Percentiles rank a stretch among this genome's conserved stretches.
These are phyloP conservation scores for Diophrys sp. DNA, from an alignment of 73 alveolate species.

Conservation along the genomic window DNA sequence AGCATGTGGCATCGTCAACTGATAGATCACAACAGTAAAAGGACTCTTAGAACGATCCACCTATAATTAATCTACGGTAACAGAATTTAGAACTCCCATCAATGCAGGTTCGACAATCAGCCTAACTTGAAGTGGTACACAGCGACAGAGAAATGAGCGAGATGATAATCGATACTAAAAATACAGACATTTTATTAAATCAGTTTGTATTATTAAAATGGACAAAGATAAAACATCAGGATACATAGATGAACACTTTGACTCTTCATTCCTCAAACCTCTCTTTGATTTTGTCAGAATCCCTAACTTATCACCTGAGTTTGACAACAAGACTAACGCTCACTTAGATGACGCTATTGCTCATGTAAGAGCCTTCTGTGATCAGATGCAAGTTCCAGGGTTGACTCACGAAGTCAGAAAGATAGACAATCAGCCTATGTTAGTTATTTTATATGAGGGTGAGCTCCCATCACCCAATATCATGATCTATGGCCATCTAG, in stretches of 20 bases:
- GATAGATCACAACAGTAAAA: neutral
- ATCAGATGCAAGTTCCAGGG: constrained; percentile 62
- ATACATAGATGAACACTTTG: constrained; percentile 32
- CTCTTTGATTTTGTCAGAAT: constrained; percentile 63
- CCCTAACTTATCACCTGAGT: constrained; percentile 71
- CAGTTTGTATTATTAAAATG: neutral
- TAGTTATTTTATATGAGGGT: constrained; percentile 57
- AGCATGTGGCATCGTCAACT: neutral
- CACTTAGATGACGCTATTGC: constrained; percentile 55
- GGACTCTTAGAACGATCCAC: neutral
- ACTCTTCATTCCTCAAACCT: constrained; percentile 25
- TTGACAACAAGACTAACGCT: constrained; percentile 63
- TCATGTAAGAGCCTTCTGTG: constrained; percentile 66
- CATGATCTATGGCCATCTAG: constrained; percentile 88
- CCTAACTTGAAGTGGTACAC: neutral
- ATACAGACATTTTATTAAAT: too few species aligned
- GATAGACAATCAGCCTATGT: constrained; percentile 70
- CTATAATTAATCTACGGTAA: neutral
- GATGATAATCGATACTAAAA: too few species aligned
- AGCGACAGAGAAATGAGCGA: neutral
- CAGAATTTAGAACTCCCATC: neutral
- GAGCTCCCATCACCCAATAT: constrained; percentile 52
- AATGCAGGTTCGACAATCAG: neutral
- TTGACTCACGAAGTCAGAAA: constrained; percentile 67
- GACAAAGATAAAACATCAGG: constrained; percentile 13